These are phyloP conservation scores for Mucor mucedo DNA, from an alignment of 371 early-diverging fungal genomes.

Conservation along the genomic window DNA sequence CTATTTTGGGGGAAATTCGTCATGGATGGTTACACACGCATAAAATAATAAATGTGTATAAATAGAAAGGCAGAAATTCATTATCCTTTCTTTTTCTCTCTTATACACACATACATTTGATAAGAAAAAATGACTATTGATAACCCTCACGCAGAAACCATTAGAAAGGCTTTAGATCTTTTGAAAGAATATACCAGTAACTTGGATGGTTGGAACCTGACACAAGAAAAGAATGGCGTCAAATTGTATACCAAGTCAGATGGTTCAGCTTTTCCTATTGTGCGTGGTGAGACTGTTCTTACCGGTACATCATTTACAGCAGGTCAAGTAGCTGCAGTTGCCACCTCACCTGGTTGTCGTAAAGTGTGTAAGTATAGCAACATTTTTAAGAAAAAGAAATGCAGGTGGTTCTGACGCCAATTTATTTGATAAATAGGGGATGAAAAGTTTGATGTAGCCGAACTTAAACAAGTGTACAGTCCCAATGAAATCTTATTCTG, in stretches of 20 bases:
- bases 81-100: too few relatives aligned
- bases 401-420: neutral
- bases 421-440: conserved; percentile 38
- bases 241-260: conserved; percentile 31
- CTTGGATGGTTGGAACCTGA: conserved; percentile 33
- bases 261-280: conserved; percentile 21
- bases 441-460: conserved; percentile 45
- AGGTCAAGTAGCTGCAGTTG: conserved; percentile 31
- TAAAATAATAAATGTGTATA: too few relatives aligned
- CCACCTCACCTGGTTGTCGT: conserved; percentile 32
- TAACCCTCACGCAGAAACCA: conserved; percentile 27
- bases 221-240: conserved; percentile 30
- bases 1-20: too few relatives aligned
- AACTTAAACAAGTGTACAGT: conserved; percentile 42
- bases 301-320: conserved; percentile 22
- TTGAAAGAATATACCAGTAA: conserved; percentile 30
- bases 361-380: conserved; percentile 32
- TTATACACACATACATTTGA: neutral
- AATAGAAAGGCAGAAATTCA: too few relatives aligned
- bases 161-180: conserved; percentile 19
- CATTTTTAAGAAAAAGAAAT: neutral
- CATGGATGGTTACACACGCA: too few relatives aligned
- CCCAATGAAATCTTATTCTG: conserved; percentile 41
- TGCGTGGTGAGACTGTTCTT: conserved; percentile 34
- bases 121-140: conserved; percentile 1